Conservation (phyloP, 1,284 basidiomycete species). For the Meripilus lineatus region DNA sequence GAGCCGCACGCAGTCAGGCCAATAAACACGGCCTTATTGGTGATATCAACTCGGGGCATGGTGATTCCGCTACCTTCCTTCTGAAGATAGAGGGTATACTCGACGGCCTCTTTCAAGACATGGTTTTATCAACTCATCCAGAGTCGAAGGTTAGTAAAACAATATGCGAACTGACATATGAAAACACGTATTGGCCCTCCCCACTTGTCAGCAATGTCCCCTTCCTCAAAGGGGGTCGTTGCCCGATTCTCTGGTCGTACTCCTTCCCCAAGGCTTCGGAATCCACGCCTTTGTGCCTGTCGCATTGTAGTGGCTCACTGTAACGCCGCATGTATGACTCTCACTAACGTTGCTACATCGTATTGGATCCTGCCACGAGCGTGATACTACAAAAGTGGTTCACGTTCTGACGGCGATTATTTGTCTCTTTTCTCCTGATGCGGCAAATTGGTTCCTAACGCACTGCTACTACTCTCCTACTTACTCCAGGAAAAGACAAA, state of each 20-base stretch:
- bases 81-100: conserved; percentile 83
- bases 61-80: conserved; percentile 78
- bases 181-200: no score
- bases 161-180: no score
- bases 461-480: conserved; percentile 5
- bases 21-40: conserved; percentile 60
- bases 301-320: no score
- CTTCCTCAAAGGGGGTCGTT: conserved; percentile 11
- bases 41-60: conserved; percentile 50
- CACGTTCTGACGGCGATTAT: background rate
- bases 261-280: no score
- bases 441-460: conserved; percentile 5
- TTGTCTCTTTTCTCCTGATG: conserved; percentile 1
- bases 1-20: conserved; percentile 69
- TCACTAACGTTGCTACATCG: background rate
- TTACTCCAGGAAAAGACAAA: conserved; percentile 82
- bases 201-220: no score
- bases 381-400: conserved; percentile 5
- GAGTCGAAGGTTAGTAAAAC: conserved; percentile 88
- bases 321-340: background rate
- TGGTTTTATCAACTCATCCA: conserved; percentile 53
- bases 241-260: conserved; percentile 5
- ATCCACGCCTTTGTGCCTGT: no score
- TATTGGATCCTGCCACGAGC: background rate
- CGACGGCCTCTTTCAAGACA: conserved; percentile 79